These are phyloP conservation scores for Thraustochytrium sp. DNA, from an alignment of 352 stramenopile genomes.

Conservation along the genomic window DNA sequence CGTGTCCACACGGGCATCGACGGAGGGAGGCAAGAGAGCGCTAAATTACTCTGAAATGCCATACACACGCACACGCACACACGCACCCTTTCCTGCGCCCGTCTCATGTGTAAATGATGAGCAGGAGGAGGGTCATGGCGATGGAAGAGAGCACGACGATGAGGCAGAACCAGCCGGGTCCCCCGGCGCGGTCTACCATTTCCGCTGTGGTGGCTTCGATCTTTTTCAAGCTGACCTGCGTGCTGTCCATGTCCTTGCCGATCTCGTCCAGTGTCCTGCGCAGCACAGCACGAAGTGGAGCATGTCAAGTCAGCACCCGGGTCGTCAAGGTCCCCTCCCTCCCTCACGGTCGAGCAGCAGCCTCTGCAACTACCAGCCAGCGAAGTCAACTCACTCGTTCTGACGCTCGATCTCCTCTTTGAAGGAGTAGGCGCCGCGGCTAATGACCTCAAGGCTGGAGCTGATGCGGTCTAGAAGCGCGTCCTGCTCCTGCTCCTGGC, in stretches of 20 bases:
- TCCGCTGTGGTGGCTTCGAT: constrained; percentile 25
- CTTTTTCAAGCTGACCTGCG: constrained; percentile 1
- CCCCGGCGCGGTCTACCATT: constrained; percentile 1
- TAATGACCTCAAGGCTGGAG: background rate
- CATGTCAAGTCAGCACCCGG: too few relatives aligned
- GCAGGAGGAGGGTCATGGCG: constrained; percentile 1
- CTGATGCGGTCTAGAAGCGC: background rate
- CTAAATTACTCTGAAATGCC: background rate
- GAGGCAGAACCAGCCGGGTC: constrained; percentile 25
- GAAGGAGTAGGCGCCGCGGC: background rate
- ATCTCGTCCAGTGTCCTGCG: constrained; percentile 11
- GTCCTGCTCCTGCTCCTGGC: background rate
- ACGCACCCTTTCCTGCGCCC: too few relatives aligned
- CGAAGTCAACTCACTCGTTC: background rate
- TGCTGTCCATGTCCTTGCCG: constrained; percentile 35
- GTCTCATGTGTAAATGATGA: constrained; percentile 41
- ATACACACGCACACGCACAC: too few relatives aligned
- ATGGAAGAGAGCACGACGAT: constrained; percentile 6
- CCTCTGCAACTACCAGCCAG: background rate
- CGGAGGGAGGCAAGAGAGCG: background rate
- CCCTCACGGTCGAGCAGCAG: background rate
- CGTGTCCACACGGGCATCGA: background rate
- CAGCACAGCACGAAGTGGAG: background rate
- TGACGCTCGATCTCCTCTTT: constrained; percentile 20
- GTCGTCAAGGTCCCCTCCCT: too few relatives aligned